These are phyloP conservation scores for Candida neerlandica DNA, from an alignment of 1,139 yeast genomes.

Conservation along the genomic window DNA sequence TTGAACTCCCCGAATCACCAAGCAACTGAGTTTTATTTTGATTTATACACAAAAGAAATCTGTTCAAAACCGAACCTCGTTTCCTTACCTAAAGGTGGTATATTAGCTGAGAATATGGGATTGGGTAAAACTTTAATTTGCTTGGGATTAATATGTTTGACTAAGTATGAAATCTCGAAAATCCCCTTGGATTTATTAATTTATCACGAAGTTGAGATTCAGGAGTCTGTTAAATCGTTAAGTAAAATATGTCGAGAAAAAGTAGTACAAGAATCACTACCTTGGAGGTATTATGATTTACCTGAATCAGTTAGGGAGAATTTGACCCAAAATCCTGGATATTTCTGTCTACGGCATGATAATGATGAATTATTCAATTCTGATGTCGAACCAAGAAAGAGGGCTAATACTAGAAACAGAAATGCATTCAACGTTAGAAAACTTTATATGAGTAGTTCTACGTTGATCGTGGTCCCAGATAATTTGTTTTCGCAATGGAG, in stretches of 20 bases:
- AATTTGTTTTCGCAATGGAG: slow-evolving; percentile 69
- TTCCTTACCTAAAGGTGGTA: slow-evolving; percentile 62
- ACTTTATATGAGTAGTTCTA: slow-evolving; percentile 50
- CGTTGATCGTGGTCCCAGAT: slow-evolving; percentile 67
- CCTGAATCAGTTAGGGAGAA: slow-evolving; percentile 44
- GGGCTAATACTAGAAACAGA: slow-evolving; percentile 15
- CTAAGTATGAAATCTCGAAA: slow-evolving; percentile 53
- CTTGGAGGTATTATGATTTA: slow-evolving; percentile 58
- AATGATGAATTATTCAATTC: slow-evolving; percentile 3
- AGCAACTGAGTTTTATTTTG: slow-evolving; percentile 30
- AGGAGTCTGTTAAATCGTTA: slow-evolving; percentile 22
- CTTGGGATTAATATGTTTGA: slow-evolving; percentile 57
- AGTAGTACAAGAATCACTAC: slow-evolving; percentile 51
- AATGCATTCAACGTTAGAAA: slow-evolving; percentile 21
- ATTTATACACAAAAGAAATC: slow-evolving; percentile 31
- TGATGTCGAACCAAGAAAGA: slow-evolving; percentile 18
- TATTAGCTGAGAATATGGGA: slow-evolving; percentile 78
- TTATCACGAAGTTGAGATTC: slow-evolving; percentile 12
- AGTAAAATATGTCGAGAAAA: slow-evolving; percentile 42
- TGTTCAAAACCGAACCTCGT: slow-evolving; percentile 40
- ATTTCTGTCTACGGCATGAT: slow-evolving; percentile 25
- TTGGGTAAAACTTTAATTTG: slow-evolving; percentile 72
- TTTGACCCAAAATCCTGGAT: slow-evolving; percentile 46
- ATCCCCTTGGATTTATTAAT: slow-evolving; percentile 41
- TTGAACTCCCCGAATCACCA: slow-evolving; percentile 25